Percentiles rank a stretch among this genome's conserved stretches.
Conservation (phyloP, 2,329 filamentous ascomycete species). For the Ophiostoma triangulosporum region DNA sequence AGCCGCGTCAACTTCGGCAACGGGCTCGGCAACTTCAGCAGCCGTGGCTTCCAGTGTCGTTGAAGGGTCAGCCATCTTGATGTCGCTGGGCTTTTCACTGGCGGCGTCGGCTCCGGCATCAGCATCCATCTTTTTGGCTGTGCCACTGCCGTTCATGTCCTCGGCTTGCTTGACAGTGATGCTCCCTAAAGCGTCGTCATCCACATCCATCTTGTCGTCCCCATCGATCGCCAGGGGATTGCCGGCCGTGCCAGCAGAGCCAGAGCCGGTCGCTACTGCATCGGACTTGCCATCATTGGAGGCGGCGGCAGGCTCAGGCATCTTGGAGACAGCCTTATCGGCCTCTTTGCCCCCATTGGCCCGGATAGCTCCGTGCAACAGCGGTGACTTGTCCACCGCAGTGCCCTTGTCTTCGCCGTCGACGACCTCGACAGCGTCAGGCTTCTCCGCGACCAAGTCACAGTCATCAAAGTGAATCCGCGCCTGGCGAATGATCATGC, state of each 20-base stretch:
- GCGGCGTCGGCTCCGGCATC: not conserved
- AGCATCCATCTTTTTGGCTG: not conserved
- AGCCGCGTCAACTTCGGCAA: not conserved
- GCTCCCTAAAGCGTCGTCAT: not conserved
- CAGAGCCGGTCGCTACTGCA: not conserved
- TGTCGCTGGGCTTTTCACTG: not conserved
- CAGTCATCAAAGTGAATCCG: conserved; percentile 33
- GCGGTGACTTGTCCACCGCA: not conserved
- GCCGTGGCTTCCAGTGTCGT: not conserved
- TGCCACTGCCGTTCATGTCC: not conserved
- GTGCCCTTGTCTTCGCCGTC: not conserved
- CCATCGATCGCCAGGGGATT: conserved; percentile 9
- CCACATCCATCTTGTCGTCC: conserved; percentile 16
- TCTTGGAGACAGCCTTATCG: not conserved
- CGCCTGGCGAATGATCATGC: conserved; percentile 66
- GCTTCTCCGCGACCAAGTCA: conserved; percentile 3
- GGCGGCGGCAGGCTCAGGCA: not conserved
- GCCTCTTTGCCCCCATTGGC: not conserved
- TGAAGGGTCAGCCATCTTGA: not conserved
- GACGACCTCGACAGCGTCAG: not conserved
- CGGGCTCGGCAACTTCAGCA: not conserved
- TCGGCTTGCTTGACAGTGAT: not conserved
- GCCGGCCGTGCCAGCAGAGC: not conserved
- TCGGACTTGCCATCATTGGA: not conserved
- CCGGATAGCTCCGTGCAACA: not conserved